Base-by-base conservation (phyloP, 208 protist species). In the Vickermania ingenoplastis region DNA sequence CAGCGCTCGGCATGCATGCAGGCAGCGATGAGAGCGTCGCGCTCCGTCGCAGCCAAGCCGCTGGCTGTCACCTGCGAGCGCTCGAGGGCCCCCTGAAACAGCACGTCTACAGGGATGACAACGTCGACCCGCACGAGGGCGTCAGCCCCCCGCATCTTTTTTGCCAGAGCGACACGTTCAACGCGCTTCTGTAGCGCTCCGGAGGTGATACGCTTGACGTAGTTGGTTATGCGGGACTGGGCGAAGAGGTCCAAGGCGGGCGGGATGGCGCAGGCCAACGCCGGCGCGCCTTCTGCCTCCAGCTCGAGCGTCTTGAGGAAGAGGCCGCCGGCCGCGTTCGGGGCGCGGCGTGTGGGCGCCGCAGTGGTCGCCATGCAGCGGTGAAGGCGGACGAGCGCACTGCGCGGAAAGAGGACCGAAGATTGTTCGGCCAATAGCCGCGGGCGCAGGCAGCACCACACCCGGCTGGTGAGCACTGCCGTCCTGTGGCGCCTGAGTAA, bases 1-100 rank as follows among this genome's bases (percentile, higher is more conserved):
- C 61, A 77, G 13, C 66, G 50, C 58, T 84, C 77, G 30, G 65
- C 77, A 63, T 84, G 77, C 77, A 80, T 86, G 65, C 67, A 79
- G 29, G 59, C 71, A 51, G 66, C 73, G 0, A 70, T 27, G 2
- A 61, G 51, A n/a, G 77, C 61, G 26, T 56, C 59, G 31, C 67
- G 63, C 24, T 69, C 59, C 17, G 52, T 63, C 13, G 58, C 41
- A 2, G 66, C 73, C 59, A 74, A 77, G 0, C 84, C 84, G 0
- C 53, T 52, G 1, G 70, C 77, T 3, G 23, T 22, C 3, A 91
- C 56, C 1, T 66, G 21, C 1, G 59, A 66, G 1, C 59, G 69
- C 24, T 59, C 45, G 31, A 85, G 65, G 31, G 59, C 64, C 3
- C 63, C 65, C 26, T 68, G 50, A 3, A 80, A 63, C 36, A 83